Base-by-base conservation (phyloP, 306 rosid genomes). In the Myrica gale region DNA sequence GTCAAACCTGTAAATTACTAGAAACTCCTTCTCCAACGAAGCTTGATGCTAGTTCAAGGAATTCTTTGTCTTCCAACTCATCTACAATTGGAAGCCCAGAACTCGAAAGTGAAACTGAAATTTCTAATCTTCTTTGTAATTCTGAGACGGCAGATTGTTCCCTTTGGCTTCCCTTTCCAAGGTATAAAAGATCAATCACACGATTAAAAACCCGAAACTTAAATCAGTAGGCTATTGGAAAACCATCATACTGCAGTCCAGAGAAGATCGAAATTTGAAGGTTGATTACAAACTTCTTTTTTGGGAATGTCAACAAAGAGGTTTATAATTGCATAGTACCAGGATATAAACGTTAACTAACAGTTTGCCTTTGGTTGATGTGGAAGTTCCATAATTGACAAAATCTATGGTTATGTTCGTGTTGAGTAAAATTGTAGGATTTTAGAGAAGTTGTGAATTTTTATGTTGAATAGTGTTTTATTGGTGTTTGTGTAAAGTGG, bases 51-150 rank as follows among this genome's bases (percentile, higher is more conserved):
- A 92, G 84, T 81, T 89, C 96, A 81, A 86, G 87, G 69, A 95
- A 81, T 76, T 90, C 97, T 78, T 73, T 83, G 69, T 95, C 97
- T 76, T 90, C 90, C 76, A 80, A 57, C 81, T 90, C 98, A 71
- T 85, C 89, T 19, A 88, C 74, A 73, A 90, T 74, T 69, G 87
- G 92, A 84, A 81, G 63, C 52, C 88, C 82, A 53, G 87, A 82
- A 83, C 66, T 80, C 71, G 90, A 77, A 48, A 79, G 80, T n/a
- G 88, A 85, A 86, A 85, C 85, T 65, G 93, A 80, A 84, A 92
- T 79, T 79, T 90, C 97, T 74, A 95, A 83, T 74, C 78, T 84
- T 70, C 75, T 87, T 71, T 84, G 90, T 74, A 95, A 88, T 62
- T 90, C 96, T 45, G 88, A 84, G 75, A 92, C 58, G 69, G 88